These are phyloP conservation scores for Candida piceae DNA, from an alignment of 805 yeast species.

Conservation along the genomic window DNA sequence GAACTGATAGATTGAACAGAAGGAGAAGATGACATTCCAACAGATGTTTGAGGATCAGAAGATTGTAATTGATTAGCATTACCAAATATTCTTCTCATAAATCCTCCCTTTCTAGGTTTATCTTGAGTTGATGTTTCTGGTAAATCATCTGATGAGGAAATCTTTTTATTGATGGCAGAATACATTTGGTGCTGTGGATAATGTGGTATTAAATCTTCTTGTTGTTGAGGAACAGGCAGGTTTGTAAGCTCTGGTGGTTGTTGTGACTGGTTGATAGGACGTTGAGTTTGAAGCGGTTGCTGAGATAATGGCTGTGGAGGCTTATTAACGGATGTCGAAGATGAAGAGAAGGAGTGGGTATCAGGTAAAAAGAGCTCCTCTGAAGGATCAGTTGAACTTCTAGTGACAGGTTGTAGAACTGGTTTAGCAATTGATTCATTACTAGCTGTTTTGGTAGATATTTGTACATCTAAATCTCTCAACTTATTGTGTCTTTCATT, in stretches of 20 bases:
- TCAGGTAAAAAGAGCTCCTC: slow-evolving; percentile 6
- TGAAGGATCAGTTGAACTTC: slow-evolving; percentile 7
- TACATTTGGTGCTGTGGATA: background rate
- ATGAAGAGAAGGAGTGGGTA: slow-evolving; percentile 3
- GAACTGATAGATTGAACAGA: slow-evolving; percentile 24
- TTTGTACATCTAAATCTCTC: slow-evolving; percentile 11
- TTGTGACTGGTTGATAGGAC: no score
- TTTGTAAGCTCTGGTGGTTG: background rate
- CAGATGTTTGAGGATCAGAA: background rate
- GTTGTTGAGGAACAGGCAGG: background rate
- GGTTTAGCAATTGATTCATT: slow-evolving; percentile 9
- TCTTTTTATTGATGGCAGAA: background rate
- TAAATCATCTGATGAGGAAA: slow-evolving; percentile 11
- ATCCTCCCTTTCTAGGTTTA: slow-evolving; percentile 20
- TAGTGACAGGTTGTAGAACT: slow-evolving; percentile 6
- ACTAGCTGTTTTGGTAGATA: no score
- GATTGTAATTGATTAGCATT: slow-evolving; percentile 3
- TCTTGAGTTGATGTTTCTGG: slow-evolving; percentile 5
- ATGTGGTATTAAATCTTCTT: background rate
- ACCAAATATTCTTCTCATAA: slow-evolving; percentile 30
- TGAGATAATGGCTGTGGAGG: background rate
- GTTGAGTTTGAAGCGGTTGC: background rate
- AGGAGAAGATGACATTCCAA: slow-evolving; percentile 13
- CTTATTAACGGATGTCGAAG: background rate
- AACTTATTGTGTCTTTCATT: slow-evolving; percentile 13